Evolutionary conservation across 2,329 filamentous ascomycete species (phyloP), one percentile per base, ranked within the genome.

Genomic region (Aspergillus novofumigatus): DNA sequence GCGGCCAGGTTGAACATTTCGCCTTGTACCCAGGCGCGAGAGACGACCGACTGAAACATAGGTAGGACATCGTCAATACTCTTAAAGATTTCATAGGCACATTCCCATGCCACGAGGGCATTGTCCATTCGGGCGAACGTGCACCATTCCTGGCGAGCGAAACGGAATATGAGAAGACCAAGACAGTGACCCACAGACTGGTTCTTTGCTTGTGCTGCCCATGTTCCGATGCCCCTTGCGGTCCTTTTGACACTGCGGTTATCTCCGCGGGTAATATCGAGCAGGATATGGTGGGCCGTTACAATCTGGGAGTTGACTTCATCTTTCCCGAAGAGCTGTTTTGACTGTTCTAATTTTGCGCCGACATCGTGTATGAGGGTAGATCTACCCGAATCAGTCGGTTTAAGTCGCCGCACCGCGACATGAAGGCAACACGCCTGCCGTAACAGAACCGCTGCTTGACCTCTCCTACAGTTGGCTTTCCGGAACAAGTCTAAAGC

Each of bases 401-500:
- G 14, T 45, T 54, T 23, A 14, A 56, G 52, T 9, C 52, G 47
- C 20, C 59, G 62, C 23, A 54, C 57, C 10, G 25, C 11, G 29
- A 53, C 53, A 57, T 67, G 64, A 11, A 66, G 35, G 38, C 62
- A 64, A 50, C 63, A 64, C 11, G 54, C 65, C 25, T 64, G 64
- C 21, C 64, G 60, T 25, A 67, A 62, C 26, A 65, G 35, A 25
- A 63, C 58, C 0, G 62, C 60, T 11, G 64, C 65, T 42, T 64
- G 60, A 6, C 65, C 65, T 7, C 64, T 60, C 29, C 58, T 58
- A 41, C 59, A 62, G 17, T 57, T 52, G 9, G 51, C 50, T 28
- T 42, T 23, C 14, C 51, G 28, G 38, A 67, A 67, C 14, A 63
- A 45, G 2, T 55, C 38, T 3, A 62, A 29, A 2, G 62, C 62